Conservation (phyloP, 306 rosid genomes). For the Trifolium fragiferum region DNA sequence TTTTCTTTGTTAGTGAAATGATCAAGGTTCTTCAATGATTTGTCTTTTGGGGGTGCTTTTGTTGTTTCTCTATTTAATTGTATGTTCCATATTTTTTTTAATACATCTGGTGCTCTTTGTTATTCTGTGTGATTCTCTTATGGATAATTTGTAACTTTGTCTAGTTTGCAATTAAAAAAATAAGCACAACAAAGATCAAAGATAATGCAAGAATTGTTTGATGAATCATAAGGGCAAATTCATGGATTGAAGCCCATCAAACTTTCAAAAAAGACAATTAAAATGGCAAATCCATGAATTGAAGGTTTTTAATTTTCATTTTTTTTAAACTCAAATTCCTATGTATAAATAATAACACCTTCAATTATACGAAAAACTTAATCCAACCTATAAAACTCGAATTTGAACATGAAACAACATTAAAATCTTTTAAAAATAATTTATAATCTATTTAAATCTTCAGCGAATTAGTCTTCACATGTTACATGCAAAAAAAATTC, state of each 20-base stretch:
- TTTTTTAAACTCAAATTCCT: neutral
- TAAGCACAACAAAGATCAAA: neutral
- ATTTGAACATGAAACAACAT: neutral
- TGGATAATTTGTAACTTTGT: too few species aligned
- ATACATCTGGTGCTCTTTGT: too few species aligned
- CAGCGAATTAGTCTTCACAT: too few species aligned
- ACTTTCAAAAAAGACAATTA: neutral
- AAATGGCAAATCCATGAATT: neutral
- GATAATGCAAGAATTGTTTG: neutral
- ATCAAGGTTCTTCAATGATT: too few species aligned
- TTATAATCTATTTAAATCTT: too few species aligned
- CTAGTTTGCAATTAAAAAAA: too few species aligned
- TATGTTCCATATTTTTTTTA: too few species aligned
- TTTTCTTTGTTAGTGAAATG: too few species aligned
- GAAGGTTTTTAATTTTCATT: neutral
- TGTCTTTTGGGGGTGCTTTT: too few species aligned
- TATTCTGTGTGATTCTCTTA: too few species aligned
- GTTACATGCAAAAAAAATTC: too few species aligned
- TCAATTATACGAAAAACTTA: neutral
- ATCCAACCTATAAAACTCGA: neutral
- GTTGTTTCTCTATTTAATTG: too few species aligned
- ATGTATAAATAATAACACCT: neutral
- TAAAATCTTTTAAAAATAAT: neutral
- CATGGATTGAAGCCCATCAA: neutral
- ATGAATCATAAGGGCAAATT: neutral